Evolutionary conservation across 2,329 filamentous ascomycete genomes (phyloP), one percentile per base, ranked within the genome.

Genomic region (Shiraia sp.): DNA sequence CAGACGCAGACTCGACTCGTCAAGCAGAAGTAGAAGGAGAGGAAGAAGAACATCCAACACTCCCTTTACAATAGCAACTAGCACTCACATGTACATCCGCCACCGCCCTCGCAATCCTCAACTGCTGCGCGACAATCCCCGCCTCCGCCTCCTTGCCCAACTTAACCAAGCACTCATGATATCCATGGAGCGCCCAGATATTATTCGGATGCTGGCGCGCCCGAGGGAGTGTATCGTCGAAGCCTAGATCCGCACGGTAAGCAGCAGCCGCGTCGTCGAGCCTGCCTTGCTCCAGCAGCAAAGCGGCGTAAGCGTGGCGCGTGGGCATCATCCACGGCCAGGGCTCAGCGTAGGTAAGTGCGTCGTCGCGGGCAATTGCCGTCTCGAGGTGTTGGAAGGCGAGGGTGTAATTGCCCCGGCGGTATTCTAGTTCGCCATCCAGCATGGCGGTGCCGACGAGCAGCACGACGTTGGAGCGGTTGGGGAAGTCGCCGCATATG

Each of bases 311-410:
- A 0, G 86, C 86, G 63, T 90, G 86, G 3, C 85, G 74, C 0
- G 81, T 79, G 0, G 86, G 86, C 59, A 87, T 83, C 85, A 90
- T 88, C 86, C 86, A 90, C 0, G 83, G 84, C 86, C 86, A 89
- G 0, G 87, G 87, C 61, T 90, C 87, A 34, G 85, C 83, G 47
- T 87, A 90, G 0, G 81, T 81, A 19, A 90, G 73, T 0, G 63
- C 67, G 54, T 87, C 85, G 48, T 88, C 83, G 2, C 79, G 73
- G 1, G 69, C 59, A 15, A 87, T 80, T 0, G 85, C 77, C 9
- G 71, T 72, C 1, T 77, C 75, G 2, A 90, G 71, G 36, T 80
- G 74, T 3, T 68, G 57, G 57, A 87, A 89, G 0, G 86, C 86
- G 0, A 61, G 33, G 0, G 81, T 76, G 38, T 78, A 76, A 36